Percentiles rank a stretch among this genome's conserved stretches.
These are phyloP conservation scores for Sphaerulina vaccinii DNA, from an alignment of 2,329 filamentous ascomycete genomes.

Conservation along the genomic window DNA sequence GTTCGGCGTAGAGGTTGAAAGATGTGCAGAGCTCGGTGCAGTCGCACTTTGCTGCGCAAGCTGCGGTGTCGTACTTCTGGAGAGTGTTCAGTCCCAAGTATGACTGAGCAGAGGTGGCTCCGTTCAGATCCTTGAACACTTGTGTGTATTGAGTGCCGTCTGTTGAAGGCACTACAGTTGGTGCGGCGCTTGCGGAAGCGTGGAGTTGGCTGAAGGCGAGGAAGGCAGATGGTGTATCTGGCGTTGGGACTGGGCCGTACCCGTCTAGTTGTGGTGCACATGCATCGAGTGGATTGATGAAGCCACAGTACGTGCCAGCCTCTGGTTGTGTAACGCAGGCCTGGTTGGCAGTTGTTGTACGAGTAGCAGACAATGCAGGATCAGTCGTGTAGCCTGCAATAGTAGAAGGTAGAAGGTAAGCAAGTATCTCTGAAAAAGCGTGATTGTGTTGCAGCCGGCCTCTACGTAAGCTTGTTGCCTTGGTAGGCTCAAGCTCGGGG, in stretches of 20 bases:
- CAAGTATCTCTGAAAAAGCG: too few species aligned
- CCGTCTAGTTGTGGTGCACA: slow-evolving; percentile 41
- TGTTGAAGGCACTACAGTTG: slow-evolving; percentile 23
- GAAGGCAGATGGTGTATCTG: slow-evolving; percentile 33
- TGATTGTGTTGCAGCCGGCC: too few species aligned
- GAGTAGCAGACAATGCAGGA: slow-evolving; percentile 23
- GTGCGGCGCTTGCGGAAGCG: slow-evolving; percentile 23
- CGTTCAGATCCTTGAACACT: slow-evolving; percentile 29
- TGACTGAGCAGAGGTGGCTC: slow-evolving; percentile 16
- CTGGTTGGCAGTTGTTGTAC: slow-evolving; percentile 28
- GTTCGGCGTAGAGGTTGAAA: slow-evolving; percentile 29
- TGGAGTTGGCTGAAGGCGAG: slow-evolving; percentile 22
- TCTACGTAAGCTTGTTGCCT: too few species aligned
- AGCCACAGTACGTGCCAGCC: slow-evolving; percentile 39
- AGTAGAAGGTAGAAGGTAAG: too few species aligned
- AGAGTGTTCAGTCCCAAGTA: slow-evolving; percentile 30
- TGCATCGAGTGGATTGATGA: slow-evolving; percentile 41
- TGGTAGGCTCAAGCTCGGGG: too few species aligned
- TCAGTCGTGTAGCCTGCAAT: slow-evolving; percentile 31
- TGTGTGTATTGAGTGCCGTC: slow-evolving; percentile 22
- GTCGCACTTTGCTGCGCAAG: slow-evolving; percentile 27
- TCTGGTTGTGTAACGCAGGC: slow-evolving; percentile 35
- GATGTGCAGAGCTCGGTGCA: slow-evolving; percentile 23
- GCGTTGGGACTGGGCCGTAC: slow-evolving; percentile 33
- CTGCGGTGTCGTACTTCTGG: slow-evolving; percentile 23